Base-by-base conservation (phyloP, 2,329 filamentous ascomycete species). In the Aspergillus sp. region DNA sequence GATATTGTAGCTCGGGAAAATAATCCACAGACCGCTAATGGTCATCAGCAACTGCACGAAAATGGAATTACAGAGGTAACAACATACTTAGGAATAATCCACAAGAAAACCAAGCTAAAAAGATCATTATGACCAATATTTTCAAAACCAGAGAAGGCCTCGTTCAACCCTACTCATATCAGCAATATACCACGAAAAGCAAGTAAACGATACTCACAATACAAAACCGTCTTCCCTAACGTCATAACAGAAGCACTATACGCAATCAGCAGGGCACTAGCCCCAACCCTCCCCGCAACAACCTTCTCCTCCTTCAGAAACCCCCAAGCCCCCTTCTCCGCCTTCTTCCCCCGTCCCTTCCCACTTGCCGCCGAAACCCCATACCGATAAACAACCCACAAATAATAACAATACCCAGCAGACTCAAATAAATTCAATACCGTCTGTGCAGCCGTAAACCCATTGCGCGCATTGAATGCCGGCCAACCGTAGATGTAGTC, bases 401-500 rank as follows among this genome's bases (percentile, higher is more conserved):
- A 73, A 59, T 82, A 91, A 67, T 71, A 73, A 47, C 71, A 67
- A 63, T 90, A 91, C 59, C 83, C 75, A 30, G 72, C 48, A 3
- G 80, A 82, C 74, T 93, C 88, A 46, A 87, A 57, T 5, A 80
- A 66, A 61, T 91, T 93, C 54, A 90, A 63, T 5, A 74, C 59
- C 23, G 78, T 79, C 74, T 95, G 89, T 33, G 88, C 88, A 38
- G 77, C 80, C 0, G 86, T 87, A 69, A 94, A 95, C 32, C 89
- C 88, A 62, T 83, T 82, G 19, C 75, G 67, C 13, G 75, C 75
- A 51, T 86, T 71, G 64, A 79, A 88, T 3, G 85, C 84, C 58
- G 84, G 83, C 74, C 79, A 84, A 37, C 89, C 88, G 71, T 95
- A 95, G 27, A 91, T 76, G 66, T 90, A 76, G 69, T 95, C 90